Percentiles rank a stretch among this genome's conserved stretches.
Evolutionary conservation across 208 protist species (phyloP).

Genomic region (Entamoeba moshkovskii): DNA sequence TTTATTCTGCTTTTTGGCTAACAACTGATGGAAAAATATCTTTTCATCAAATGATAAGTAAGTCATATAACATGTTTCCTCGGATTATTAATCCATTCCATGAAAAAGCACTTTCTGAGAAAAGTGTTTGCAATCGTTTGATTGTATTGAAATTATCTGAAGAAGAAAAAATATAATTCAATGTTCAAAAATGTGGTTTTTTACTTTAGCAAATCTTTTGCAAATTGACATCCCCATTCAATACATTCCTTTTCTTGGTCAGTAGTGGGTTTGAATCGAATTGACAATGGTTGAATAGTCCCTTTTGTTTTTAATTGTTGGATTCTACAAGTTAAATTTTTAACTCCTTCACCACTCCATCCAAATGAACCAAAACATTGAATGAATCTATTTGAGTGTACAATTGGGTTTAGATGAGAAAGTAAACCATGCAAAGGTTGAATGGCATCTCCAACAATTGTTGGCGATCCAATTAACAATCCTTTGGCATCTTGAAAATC

Average conservation of each 20-base stretch:
- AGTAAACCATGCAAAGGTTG: neutral
- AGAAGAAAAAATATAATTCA: too few species aligned
- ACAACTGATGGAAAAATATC: neutral
- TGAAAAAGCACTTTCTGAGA: neutral
- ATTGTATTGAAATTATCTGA: neutral
- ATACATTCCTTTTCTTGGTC: neutral
- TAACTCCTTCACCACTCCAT: constrained; percentile 18
- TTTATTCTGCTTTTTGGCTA: neutral
- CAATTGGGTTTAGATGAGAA: neutral
- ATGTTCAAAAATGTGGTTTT: too few species aligned
- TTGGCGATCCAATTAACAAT: constrained; percentile 9
- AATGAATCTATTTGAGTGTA: neutral
- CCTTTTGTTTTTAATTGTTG: neutral
- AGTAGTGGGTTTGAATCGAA: neutral
- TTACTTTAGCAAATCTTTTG: neutral
- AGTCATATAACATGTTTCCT: neutral
- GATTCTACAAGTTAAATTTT: neutral
- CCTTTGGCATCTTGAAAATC: neutral
- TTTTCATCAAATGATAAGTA: neutral
- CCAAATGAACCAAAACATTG: constrained; percentile 9
- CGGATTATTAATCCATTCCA: neutral
- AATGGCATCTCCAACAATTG: constrained; percentile 11
- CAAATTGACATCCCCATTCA: neutral
- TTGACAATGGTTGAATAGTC: neutral
- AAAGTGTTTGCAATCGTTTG: neutral